phyloP scores from a whole-genome alignment of 352 stramenopile species.

The Globisporangium orthogonon region DNA sequence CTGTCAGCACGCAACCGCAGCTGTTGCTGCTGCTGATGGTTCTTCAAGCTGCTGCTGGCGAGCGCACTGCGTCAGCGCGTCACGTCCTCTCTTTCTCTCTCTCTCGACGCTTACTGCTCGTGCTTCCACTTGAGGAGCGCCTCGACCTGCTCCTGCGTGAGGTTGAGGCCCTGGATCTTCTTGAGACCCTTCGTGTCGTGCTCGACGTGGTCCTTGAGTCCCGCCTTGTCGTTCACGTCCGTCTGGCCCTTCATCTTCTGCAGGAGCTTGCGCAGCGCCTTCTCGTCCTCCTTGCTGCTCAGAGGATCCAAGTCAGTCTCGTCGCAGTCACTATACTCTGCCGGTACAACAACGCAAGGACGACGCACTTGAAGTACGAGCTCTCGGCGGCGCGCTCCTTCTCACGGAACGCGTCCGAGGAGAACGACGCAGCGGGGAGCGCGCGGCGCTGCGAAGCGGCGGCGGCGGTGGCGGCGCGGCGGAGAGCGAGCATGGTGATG shows the following conservation, averaged over 20 bases:
- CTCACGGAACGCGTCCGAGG: conserved; percentile 35
- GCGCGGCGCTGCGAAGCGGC: conserved; percentile 37
- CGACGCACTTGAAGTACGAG: conserved; percentile 82
- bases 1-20: not conserved
- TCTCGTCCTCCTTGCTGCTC: conserved; percentile 82
- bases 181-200: conserved; percentile 74
- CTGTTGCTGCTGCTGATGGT: not conserved
- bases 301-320: not conserved
- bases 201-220: conserved; percentile 64
- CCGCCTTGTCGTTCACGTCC: conserved; percentile 49
- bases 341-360: not conserved
- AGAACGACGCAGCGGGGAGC: conserved; percentile 41
- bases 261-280: conserved; percentile 78
- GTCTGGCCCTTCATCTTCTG: conserved; percentile 85
- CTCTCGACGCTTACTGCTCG: conserved; percentile 46
- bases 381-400: conserved; percentile 77
- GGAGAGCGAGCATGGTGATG: conserved; percentile 57
- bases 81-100: too few relatives aligned
- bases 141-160: conserved; percentile 61
- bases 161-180: conserved; percentile 52
- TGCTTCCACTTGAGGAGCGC: conserved; percentile 89
- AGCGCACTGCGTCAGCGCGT: not conserved
- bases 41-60: not conserved
- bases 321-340: not conserved
- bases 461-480: conserved; percentile 33